phyloP scores from a whole-genome alignment of 2,329 filamentous ascomycete genomes.

The Paecilomyces sp. region DNA sequence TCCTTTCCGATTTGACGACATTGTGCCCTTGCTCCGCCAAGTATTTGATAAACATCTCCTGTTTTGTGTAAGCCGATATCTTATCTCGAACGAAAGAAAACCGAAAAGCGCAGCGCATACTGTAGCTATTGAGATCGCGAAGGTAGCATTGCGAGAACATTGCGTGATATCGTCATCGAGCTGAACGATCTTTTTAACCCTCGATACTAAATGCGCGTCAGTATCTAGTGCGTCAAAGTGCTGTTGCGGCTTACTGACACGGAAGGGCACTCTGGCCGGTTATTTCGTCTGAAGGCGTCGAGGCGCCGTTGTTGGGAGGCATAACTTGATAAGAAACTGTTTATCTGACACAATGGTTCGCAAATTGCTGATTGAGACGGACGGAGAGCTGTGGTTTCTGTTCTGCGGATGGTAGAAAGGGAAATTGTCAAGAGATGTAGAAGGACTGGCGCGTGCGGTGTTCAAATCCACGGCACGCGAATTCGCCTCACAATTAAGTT shows the following conservation, averaged over 20 bases:
- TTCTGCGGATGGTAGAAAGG: neutral
- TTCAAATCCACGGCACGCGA: slow-evolving; percentile 1
- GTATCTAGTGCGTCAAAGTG: neutral
- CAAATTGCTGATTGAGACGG: neutral
- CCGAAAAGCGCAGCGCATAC: slow-evolving; percentile 38
- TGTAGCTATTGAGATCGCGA: slow-evolving; percentile 86
- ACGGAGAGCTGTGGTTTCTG: neutral
- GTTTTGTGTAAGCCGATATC: slow-evolving; percentile 2
- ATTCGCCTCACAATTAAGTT: neutral
- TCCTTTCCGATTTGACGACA: slow-evolving; percentile 82
- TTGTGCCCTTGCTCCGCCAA: slow-evolving; percentile 78
- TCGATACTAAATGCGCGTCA: slow-evolving; percentile 59
- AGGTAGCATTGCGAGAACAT: slow-evolving; percentile 90
- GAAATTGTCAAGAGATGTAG: neutral
- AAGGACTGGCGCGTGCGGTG: neutral
- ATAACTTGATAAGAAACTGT: slow-evolving; percentile 41
- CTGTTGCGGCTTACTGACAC: slow-evolving; percentile 47
- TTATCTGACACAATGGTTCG: neutral
- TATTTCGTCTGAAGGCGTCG: slow-evolving; percentile 70
- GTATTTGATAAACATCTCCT: slow-evolving; percentile 96
- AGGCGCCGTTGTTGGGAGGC: slow-evolving; percentile 85
- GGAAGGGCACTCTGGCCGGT: slow-evolving; percentile 81
- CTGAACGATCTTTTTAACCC: slow-evolving; percentile 92
- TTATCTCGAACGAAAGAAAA: neutral
- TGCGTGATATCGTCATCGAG: slow-evolving; percentile 77